A percentile compares a stretch with the other conserved stretches of the same genome.
Evolutionary conservation across 2,329 filamentous ascomycete species (phyloP).

Genomic region (Amylocarpus encephaloides): DNA sequence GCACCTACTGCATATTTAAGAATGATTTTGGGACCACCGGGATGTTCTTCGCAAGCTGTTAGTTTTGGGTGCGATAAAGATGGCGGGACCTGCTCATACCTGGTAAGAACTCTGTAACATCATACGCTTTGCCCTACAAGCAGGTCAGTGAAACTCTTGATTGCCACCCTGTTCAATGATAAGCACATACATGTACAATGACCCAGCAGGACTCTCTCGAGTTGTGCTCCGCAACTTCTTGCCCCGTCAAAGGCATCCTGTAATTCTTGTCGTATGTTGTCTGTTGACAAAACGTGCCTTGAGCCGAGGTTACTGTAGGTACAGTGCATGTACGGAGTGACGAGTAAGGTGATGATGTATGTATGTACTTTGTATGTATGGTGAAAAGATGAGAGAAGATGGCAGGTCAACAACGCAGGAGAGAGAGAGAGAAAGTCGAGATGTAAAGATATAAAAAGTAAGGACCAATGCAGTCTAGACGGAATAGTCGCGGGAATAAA

Average conservation of each 20-base stretch:
- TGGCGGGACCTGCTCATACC: conserved; percentile 38
- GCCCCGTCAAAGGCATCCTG: conserved; percentile 39
- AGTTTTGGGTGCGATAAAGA: conserved; percentile 6
- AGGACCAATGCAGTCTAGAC: too few species aligned
- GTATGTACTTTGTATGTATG: neutral
- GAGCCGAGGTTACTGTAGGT: conserved; percentile 16
- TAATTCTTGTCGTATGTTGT: too few species aligned
- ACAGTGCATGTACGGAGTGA: too few species aligned
- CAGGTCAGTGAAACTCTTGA: conserved; percentile 8
- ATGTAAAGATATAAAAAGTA: neutral
- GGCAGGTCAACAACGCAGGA: neutral
- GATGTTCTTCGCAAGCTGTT: conserved; percentile 56
- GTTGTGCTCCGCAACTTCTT: conserved; percentile 66
- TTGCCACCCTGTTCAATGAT: conserved; percentile 6
- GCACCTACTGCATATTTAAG: conserved; percentile 74
- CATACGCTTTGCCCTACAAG: conserved; percentile 69
- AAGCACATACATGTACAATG: conserved; percentile 61
- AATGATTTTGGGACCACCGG: conserved; percentile 86
- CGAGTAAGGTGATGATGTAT: too few species aligned
- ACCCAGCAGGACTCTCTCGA: conserved; percentile 84
- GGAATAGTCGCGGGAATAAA: too few species aligned
- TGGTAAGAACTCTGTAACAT: conserved; percentile 84
- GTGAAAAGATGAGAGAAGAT: neutral
- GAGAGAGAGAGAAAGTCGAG: neutral
- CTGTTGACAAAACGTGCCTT: neutral